Base-by-base conservation (phyloP, 2,329 filamentous ascomycete genomes). In the Diaporthe citrichinensis region DNA sequence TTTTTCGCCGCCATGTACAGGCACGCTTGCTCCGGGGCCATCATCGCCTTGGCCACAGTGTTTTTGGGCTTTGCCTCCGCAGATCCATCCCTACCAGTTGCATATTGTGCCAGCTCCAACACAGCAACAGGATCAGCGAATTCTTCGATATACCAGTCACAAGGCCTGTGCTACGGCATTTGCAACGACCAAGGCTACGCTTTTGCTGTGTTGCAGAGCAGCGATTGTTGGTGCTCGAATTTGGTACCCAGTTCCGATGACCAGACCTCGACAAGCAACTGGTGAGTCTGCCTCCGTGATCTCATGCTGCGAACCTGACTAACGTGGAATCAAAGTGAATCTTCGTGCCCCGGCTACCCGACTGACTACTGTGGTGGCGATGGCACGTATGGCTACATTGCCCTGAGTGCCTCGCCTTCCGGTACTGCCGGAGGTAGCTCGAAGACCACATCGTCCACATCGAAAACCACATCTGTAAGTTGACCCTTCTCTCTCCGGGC, bases 161-260 rank as follows among this genome's bases (percentile, higher is more conserved):
- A 94, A 79, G 94, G 94, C 41, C 88, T 92, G 17, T 96, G 94
- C 81, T 84, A 87, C 68, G 85, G 90, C 67, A 88, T 88, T 67
- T 96, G 94, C 84, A 79, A 83, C 36, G 80, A 81, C 28, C 78
- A 79, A 34, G 79, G 86, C 23, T 94, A 88, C 78, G 93, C 94
- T 53, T 94, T 92, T 77, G 93, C 93, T 78, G 86, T 96, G 65
- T 85, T 95, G 1, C 89, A 94, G 79, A 87, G 84, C 23, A 86
- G 90, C 44, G 83, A 87, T 71, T 96, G 94, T 81, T 96, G 93
- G 93, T 96, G 94, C 82, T 92, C 93, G 51, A 89, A 95, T 81
- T 92, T 92, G 79, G 87, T 88, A 2, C 94, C 94, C 12, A 85
- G 86, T 68, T 78, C 84, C 44, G 81, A 80, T 28, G 82, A 81